Evolutionary conservation across 140 eudicot species (phyloP).

Genomic region (Ambrosia hybrid): DNA sequence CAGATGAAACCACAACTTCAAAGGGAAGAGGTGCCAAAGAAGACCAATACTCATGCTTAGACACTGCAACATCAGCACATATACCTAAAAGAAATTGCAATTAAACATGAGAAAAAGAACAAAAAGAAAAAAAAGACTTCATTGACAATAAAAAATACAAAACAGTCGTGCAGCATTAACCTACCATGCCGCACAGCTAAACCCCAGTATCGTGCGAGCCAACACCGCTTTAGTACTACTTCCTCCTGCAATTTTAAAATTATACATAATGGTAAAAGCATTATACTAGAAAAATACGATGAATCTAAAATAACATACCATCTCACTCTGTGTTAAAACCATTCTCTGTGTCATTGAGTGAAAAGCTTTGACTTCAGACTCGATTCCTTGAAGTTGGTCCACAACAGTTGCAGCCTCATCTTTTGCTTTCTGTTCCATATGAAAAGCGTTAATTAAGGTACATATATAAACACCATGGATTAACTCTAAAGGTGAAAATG

Average conservation of each 20-base stretch:
- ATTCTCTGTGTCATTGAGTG: conserved; percentile 88
- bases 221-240: conserved; percentile 94
- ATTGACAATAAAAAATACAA: background rate
- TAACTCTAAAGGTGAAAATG: conserved; percentile 3
- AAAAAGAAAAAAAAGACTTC: background rate
- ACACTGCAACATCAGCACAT: conserved; percentile 78
- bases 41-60: conserved; percentile 92
- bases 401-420: conserved; percentile 58
- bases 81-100: conserved; percentile 52
- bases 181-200: conserved; percentile 82
- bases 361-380: conserved; percentile 77
- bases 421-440: conserved; percentile 64
- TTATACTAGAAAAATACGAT: background rate
- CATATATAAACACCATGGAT: conserved; percentile 16
- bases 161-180: conserved; percentile 13
- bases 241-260: conserved; percentile 65
- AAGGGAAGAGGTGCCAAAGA: conserved; percentile 96
- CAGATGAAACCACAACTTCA: conserved; percentile 91
- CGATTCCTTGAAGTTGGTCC: conserved; percentile 66
- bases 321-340: conserved; percentile 85
- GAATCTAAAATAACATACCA: conserved; percentile 47
- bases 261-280: background rate
- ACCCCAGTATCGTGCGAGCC: conserved; percentile 99
- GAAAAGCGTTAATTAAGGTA: conserved; percentile 22
- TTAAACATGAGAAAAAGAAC: background rate